phyloP scores from a whole-genome alignment of 495 filamentous ascomycete genomes.

The Xylaria curta region DNA sequence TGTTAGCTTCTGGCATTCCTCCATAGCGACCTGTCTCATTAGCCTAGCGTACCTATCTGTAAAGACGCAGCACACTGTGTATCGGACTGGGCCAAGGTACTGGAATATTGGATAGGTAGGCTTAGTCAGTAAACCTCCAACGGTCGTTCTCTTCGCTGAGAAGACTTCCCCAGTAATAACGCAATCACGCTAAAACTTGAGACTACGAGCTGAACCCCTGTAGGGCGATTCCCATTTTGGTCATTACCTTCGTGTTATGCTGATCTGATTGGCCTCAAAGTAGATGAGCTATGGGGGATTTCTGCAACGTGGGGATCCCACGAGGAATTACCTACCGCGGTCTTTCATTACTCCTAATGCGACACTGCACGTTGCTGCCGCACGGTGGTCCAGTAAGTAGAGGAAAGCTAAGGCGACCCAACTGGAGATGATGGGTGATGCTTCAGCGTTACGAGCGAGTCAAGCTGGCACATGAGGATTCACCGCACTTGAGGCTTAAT shows the following conservation, averaged over 20 bases:
- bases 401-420: neutral
- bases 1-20: slow-evolving; percentile 27
- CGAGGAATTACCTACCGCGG: slow-evolving; percentile 3
- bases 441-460: slow-evolving; percentile 15
- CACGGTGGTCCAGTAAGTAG: slow-evolving; percentile 10
- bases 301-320: slow-evolving; percentile 24
- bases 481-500: slow-evolving; percentile 3
- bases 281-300: slow-evolving; percentile 22
- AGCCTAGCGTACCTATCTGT: neutral
- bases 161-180: slow-evolving; percentile 30
- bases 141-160: neutral
- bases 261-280: slow-evolving; percentile 36
- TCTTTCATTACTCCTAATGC: slow-evolving; percentile 19
- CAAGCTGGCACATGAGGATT: slow-evolving; percentile 23
- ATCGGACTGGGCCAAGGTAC: slow-evolving; percentile 11
- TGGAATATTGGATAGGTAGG: slow-evolving; percentile 9
- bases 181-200: slow-evolving; percentile 36
- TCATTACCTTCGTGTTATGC: slow-evolving; percentile 32
- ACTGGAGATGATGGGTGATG: neutral
- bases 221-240: slow-evolving; percentile 36
- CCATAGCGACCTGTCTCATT: slow-evolving; percentile 14
- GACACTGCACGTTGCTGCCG: slow-evolving; percentile 4
- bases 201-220: slow-evolving; percentile 31
- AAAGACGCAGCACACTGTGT: slow-evolving; percentile 13
- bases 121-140: slow-evolving; percentile 12